Conservation (phyloP, 2,329 filamentous ascomycete genomes). For the Colletotrichum musae region DNA sequence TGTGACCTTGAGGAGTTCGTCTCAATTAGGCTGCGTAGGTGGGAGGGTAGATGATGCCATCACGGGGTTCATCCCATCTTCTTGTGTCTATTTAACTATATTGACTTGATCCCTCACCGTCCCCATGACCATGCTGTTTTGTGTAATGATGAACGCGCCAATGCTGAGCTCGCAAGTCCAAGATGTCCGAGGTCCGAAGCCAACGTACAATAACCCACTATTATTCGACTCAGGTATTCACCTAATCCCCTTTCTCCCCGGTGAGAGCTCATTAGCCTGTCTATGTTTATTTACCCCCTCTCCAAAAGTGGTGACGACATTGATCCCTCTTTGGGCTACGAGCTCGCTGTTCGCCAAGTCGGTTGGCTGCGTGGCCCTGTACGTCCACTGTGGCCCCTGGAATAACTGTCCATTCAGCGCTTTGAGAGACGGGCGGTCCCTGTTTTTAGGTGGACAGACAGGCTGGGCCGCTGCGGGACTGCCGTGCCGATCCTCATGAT, state of each 20-base stretch:
- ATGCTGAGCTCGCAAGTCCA: slow-evolving; percentile 33
- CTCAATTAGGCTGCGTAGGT: not conserved
- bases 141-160: slow-evolving; percentile 38
- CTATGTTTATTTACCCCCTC: too few species aligned
- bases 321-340: slow-evolving; percentile 32
- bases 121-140: slow-evolving; percentile 1
- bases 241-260: too few species aligned
- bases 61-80: slow-evolving; percentile 8
- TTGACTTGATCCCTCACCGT: not conserved
- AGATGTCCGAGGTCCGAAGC: slow-evolving; percentile 41
- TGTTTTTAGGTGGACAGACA: slow-evolving; percentile 13
- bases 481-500: slow-evolving; percentile 20
- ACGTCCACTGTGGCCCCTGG: slow-evolving; percentile 10
- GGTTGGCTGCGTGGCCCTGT: slow-evolving; percentile 24
- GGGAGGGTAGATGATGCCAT: not conserved
- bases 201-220: not conserved
- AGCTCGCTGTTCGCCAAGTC: slow-evolving; percentile 36
- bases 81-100: slow-evolving; percentile 18
- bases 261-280: too few species aligned
- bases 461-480: not conserved
- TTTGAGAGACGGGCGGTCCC: slow-evolving; percentile 9
- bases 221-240: too few species aligned
- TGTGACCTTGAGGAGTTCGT: not conserved
- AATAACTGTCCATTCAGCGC: slow-evolving; percentile 6
- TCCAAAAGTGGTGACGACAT: slow-evolving; percentile 37